Evolutionary conservation across 2,329 filamentous ascomycete species (phyloP).

Genomic region (Xylariaceae sp.): DNA sequence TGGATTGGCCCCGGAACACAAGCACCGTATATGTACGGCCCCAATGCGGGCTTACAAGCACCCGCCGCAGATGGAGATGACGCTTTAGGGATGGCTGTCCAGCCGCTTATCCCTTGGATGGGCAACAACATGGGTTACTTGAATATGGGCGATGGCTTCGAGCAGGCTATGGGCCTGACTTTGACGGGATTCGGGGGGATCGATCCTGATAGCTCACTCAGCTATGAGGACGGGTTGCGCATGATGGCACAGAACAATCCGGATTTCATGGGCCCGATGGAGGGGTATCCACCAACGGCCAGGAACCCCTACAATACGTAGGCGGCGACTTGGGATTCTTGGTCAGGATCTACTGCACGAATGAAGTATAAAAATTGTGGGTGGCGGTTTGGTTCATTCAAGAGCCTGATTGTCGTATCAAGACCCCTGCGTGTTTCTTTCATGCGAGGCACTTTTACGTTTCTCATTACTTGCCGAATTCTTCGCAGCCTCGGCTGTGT

Average conservation of each 20-base stretch:
- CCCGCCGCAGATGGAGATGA: not conserved
- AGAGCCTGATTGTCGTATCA: too few relatives aligned
- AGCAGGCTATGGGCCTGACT: conserved; percentile 43
- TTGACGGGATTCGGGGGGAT: conserved; percentile 36
- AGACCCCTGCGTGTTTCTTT: too few relatives aligned
- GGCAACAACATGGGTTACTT: conserved; percentile 35
- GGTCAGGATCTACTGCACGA: too few relatives aligned
- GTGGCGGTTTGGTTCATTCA: too few relatives aligned
- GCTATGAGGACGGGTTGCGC: conserved; percentile 27
- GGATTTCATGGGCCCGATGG: conserved; percentile 21
- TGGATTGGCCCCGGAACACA: conserved; percentile 22
- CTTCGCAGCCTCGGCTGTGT: too few relatives aligned
- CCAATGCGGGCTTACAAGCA: conserved; percentile 16
- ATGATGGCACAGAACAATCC: conserved; percentile 28
- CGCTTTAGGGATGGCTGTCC: not conserved
- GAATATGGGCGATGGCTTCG: conserved; percentile 39
- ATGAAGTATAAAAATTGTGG: too few relatives aligned
- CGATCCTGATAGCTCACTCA: conserved; percentile 23
- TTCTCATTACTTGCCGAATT: too few relatives aligned
- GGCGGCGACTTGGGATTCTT: too few relatives aligned
- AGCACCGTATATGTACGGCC: conserved; percentile 39
- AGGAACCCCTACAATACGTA: conserved; percentile 7
- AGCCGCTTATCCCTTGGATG: conserved; percentile 31
- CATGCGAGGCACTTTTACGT: too few relatives aligned
- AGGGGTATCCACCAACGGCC: conserved; percentile 8